Base-by-base conservation (phyloP, 345 rosid species). In the Eucalyptus tenuipes region DNA sequence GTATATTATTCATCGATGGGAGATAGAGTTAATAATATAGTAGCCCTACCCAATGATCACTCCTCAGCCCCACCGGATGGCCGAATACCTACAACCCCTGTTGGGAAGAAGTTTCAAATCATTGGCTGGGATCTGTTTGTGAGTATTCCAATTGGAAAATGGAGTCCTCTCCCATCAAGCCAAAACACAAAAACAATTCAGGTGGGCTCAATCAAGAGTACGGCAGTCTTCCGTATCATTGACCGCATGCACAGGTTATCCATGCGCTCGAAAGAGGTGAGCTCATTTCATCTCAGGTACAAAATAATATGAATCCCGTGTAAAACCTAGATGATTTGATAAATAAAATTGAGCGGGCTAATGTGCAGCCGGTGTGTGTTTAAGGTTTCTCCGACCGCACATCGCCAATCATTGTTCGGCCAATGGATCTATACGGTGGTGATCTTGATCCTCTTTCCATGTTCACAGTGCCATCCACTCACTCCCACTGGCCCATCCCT, bases 231-330 rank as follows among this genome's bases (percentile, higher is more conserved):
- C 82, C 45, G 3, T 68, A 16, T 18, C 45, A 4, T 37, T 71
- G 45, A 17, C 17, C 33, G 13, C 13, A 5, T 10, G 27, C 45
- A 4, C 2, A 18, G 1, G 15, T 71, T 27, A 37, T 12, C 8
- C 3, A 3, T 10, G 27, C 3, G 2, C 7, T 37, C 8, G 2
- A 42, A 20, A 3, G 5, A 37, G 11, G 1, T 20, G 1, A 40
- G 1, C 82, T 20, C 8, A 13, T 11, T 75, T 22, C 29, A 75
- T 75, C 27, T 75, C 47, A 3, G 0, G 11, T 25, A 20, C 40
- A 7, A 75, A 37, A 20, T 5, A 20, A 7, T 1, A 20, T 22
- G 44, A 22, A 66, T 68, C 44, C 1, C 44, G 13, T 20, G 80
- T 33, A 33, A 40, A 75, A 13, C 15, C 27, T 40, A 10, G 2